Percentiles rank a stretch among this genome's conserved stretches.
Evolutionary conservation across 2,329 filamentous ascomycete genomes (phyloP).

Genomic region (Aspergillus fijiensis): DNA sequence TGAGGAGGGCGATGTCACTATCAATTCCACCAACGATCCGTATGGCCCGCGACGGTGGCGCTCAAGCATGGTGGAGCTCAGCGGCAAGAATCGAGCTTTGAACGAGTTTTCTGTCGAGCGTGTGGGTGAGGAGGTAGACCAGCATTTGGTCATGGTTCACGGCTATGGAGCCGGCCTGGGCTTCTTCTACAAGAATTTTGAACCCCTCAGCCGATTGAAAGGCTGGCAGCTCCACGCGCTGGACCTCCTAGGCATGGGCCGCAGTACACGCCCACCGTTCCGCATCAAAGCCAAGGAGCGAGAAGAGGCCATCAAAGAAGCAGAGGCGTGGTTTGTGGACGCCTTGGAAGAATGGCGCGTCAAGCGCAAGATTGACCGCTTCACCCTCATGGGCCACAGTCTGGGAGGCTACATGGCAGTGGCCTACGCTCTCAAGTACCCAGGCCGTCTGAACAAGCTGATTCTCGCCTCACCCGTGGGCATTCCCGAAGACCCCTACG

Average conservation of each 20-base stretch:
- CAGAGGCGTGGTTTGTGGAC: slow-evolving; percentile 94
- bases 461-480: slow-evolving; percentile 93
- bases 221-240: slow-evolving; percentile 91
- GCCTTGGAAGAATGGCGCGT: slow-evolving; percentile 94
- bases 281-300: slow-evolving; percentile 79
- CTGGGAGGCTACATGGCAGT: slow-evolving; percentile 93
- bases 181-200: slow-evolving; percentile 99
- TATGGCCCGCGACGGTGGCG: slow-evolving; percentile 84
- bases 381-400: slow-evolving; percentile 90
- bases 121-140: slow-evolving; percentile 72
- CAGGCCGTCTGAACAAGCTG: slow-evolving; percentile 89
- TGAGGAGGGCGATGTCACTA: slow-evolving; percentile 46
- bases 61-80: slow-evolving; percentile 77
- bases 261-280: slow-evolving; percentile 80
- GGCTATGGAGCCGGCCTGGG: slow-evolving; percentile 94
- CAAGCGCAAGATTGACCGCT: slow-evolving; percentile 83
- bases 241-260: slow-evolving; percentile 94
- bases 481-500: slow-evolving; percentile 90
- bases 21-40: slow-evolving; percentile 63
- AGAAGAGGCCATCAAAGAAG: slow-evolving; percentile 77
- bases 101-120: slow-evolving; percentile 94
- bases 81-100: slow-evolving; percentile 80
- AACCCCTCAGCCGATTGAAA: slow-evolving; percentile 71
- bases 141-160: slow-evolving; percentile 92
- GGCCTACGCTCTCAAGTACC: slow-evolving; percentile 94